phyloP scores from a whole-genome alignment of 345 rosid species.

The Citrus sp. region DNA sequence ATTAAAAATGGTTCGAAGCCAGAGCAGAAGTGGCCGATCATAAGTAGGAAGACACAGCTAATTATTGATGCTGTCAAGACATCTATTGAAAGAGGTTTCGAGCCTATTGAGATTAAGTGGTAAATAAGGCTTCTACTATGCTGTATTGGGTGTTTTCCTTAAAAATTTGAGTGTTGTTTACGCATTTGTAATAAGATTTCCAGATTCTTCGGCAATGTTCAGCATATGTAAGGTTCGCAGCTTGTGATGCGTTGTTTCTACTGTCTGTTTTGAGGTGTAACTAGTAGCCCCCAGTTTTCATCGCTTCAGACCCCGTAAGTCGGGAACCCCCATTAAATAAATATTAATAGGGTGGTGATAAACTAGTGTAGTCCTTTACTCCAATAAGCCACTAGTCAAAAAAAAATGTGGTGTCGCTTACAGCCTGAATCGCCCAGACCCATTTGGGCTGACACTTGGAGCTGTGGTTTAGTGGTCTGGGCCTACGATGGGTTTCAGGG shows the following conservation, averaged over 20 bases:
- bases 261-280: not conserved
- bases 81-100: slow-evolving; percentile 53
- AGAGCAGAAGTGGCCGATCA: slow-evolving; percentile 54
- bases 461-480: too few relatives aligned
- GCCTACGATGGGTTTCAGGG: too few relatives aligned
- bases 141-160: not conserved
- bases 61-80: slow-evolving; percentile 65
- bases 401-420: too few relatives aligned
- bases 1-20: slow-evolving; percentile 61
- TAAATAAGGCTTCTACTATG: not conserved
- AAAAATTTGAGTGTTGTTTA: not conserved
- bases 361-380: too few relatives aligned
- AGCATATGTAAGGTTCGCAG: not conserved
- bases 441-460: too few relatives aligned
- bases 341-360: too few relatives aligned
- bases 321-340: too few relatives aligned
- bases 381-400: too few relatives aligned
- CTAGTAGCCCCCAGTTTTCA: too few relatives aligned
- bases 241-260: not conserved
- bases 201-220: not conserved
- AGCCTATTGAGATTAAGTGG: slow-evolving; percentile 32
- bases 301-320: too few relatives aligned
- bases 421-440: too few relatives aligned
- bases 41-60: slow-evolving; percentile 72
- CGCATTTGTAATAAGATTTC: not conserved